phyloP scores from a whole-genome alignment of 495 filamentous ascomycete genomes.

The Podospora appendiculata region DNA sequence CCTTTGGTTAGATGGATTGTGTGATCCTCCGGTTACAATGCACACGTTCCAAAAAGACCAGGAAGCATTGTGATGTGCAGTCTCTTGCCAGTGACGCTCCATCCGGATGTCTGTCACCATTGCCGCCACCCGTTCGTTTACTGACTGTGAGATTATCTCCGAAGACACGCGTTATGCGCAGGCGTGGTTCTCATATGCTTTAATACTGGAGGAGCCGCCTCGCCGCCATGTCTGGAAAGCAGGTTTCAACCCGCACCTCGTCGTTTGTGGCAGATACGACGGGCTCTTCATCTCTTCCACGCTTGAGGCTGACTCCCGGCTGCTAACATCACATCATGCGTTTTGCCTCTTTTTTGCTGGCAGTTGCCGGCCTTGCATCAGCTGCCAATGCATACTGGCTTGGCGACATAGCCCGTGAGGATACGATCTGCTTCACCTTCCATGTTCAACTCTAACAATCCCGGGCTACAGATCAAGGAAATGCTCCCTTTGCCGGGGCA shows the following conservation, averaged over 20 bases:
- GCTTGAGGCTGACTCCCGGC: background rate
- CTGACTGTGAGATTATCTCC: too few species aligned
- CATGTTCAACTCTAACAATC: background rate
- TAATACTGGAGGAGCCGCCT: too few species aligned
- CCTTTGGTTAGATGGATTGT: constrained; percentile 5
- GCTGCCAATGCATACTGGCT: constrained; percentile 38
- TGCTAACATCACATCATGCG: constrained; percentile 18
- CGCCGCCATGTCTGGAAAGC: background rate
- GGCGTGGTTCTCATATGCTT: too few species aligned
- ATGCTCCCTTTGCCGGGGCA: constrained; percentile 34
- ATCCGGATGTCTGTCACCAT: too few species aligned
- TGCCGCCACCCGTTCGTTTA: too few species aligned
- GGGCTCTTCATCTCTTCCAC: background rate
- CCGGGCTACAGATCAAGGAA: constrained; percentile 30
- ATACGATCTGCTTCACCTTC: background rate
- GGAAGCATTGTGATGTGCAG: background rate
- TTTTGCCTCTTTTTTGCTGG: constrained; percentile 30
- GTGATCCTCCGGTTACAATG: constrained; percentile 1
- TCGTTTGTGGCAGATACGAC: too few species aligned
- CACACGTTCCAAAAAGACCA: background rate
- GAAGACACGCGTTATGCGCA: too few species aligned
- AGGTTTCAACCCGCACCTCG: too few species aligned
- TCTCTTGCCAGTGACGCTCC: too few species aligned
- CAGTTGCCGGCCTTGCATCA: constrained; percentile 26
- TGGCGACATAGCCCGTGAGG: constrained; percentile 32